phyloP scores from a whole-genome alignment of 495 filamentous ascomycete genomes.

The Tuber borchii region DNA sequence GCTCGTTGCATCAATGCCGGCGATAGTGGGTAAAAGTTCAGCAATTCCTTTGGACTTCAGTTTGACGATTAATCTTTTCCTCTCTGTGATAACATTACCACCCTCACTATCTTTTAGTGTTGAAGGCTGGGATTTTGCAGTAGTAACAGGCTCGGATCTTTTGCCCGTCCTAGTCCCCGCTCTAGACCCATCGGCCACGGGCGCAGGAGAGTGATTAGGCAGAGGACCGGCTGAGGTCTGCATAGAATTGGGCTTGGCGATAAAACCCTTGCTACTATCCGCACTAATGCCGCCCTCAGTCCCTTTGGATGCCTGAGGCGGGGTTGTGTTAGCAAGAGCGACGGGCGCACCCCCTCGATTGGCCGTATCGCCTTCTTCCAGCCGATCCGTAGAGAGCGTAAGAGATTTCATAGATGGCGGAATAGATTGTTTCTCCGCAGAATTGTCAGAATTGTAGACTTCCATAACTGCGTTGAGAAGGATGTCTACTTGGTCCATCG shows the following conservation, averaged over 20 bases:
- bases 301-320: not conserved
- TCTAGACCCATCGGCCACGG: not conserved
- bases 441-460: not conserved
- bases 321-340: not conserved
- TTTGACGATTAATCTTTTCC: not conserved
- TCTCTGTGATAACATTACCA: not conserved
- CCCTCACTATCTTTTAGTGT: not conserved
- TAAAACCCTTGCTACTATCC: not conserved
- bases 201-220: not conserved
- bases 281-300: not conserved
- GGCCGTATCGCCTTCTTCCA: not conserved
- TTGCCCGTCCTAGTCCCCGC: not conserved
- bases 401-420: not conserved
- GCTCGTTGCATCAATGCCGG: not conserved
- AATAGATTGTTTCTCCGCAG: not conserved
- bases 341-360: not conserved
- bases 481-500: slow-evolving; percentile 1
- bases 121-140: not conserved
- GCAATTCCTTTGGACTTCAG: not conserved
- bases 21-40: not conserved
- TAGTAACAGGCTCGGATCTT: not conserved
- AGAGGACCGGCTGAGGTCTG: not conserved
- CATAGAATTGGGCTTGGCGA: not conserved
- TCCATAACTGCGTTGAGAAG: not conserved
- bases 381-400: not conserved